Evolutionary conservation across 2,329 filamentous ascomycete genomes (phyloP).

Genomic region (Orbilia javanica): DNA sequence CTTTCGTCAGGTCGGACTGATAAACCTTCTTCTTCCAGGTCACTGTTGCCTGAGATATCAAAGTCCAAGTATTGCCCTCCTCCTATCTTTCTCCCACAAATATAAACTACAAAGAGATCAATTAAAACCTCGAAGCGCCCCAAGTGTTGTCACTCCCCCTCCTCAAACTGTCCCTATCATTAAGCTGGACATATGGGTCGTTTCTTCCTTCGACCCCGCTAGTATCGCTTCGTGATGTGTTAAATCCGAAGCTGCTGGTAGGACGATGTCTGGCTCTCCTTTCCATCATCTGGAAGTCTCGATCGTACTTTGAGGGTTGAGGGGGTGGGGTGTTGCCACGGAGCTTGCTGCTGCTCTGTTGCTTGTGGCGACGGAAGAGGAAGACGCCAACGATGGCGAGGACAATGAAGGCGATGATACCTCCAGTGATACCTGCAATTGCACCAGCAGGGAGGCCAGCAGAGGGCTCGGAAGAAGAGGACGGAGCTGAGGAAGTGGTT

Average conservation of each 20-base stretch:
- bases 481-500: conserved; percentile 1
- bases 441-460: neutral
- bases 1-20: neutral
- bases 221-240: conserved; percentile 50
- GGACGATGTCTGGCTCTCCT: conserved; percentile 47
- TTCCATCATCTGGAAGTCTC: conserved; percentile 58
- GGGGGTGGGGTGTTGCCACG: conserved; percentile 18
- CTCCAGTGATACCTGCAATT: conserved; percentile 47
- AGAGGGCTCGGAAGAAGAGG: neutral
- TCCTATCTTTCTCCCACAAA: neutral
- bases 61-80: neutral
- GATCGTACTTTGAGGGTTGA: conserved; percentile 52
- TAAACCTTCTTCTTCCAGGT: neutral
- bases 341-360: conserved; percentile 27
- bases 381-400: conserved; percentile 45
- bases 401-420: conserved; percentile 31
- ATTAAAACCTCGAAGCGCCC: conserved; percentile 50
- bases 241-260: conserved; percentile 54
- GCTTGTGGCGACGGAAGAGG: conserved; percentile 49
- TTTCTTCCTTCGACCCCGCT: conserved; percentile 40
- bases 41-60: conserved; percentile 1
- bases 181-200: conserved; percentile 50
- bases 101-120: conserved; percentile 19
- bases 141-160: conserved; percentile 43
- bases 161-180: conserved; percentile 37